Base-by-base conservation (phyloP, 2,329 filamentous ascomycete genomes). In the Geosmithia flava region DNA sequence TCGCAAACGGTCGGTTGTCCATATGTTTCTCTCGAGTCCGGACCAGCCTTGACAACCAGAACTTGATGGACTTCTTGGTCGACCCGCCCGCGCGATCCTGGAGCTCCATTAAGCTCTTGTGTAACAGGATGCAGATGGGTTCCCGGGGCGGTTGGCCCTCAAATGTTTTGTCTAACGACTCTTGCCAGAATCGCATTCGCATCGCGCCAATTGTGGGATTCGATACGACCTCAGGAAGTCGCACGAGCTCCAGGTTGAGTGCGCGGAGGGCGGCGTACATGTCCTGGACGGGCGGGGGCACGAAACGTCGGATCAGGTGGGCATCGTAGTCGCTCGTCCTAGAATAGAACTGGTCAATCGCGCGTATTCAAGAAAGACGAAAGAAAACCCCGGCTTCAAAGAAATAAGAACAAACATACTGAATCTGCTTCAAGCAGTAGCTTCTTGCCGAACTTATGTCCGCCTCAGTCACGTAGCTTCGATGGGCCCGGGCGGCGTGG, bases 121-220 rank as follows among this genome's bases (percentile, higher is more conserved):
- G 76, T 1, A 98, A 74, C 5, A 97, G 72, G 29, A 95, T 78
- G 50, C 90, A 91, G 42, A 96, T 87, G 20, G 93, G 93, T 62
- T 98, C 90, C 58, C 89, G 87, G 1, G 90, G 89, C 1, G 93
- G 90, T 1, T 73, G 71, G 30, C 85, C 85, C 2, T 83, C 75
- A 51, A 96, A 84, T 1, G 87, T 85, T 52, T 83, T 82, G 48
- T 83, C 77, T 47, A 98, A 71, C 4, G 87, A 81, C 56, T 97
- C 90, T 46, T 87, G 80, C 87, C 93, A 97, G 71, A 97, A 97
- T 63, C 95, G 87, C 66, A 95, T 83, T 53, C 93, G 88, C 74
- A 97, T 81, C 47, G 83, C 75, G 46, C 88, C 91, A 51, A 97
- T 86, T 3, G 83, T 84, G n/a, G 86, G 80, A 51, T 85, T 93